Conservation (phyloP, 345 rosid species). For the Capsella bursapastoris region DNA sequence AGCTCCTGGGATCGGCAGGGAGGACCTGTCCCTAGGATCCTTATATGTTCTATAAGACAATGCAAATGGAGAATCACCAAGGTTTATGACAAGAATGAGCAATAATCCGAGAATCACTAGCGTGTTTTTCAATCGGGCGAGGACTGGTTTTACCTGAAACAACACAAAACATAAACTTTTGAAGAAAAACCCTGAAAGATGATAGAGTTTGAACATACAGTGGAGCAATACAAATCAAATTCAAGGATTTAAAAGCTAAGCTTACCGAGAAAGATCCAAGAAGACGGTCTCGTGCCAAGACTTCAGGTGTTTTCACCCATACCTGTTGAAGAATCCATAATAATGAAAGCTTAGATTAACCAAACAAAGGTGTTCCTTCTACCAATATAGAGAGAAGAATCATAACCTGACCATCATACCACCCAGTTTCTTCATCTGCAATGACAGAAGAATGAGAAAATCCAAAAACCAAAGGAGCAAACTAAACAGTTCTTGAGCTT, state of each 20-base stretch:
- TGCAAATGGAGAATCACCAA: constrained; percentile 51
- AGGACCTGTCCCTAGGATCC: constrained; percentile 51
- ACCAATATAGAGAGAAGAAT: not conserved
- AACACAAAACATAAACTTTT: constrained; percentile 15
- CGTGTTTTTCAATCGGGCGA: constrained; percentile 77
- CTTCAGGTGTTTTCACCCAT: constrained; percentile 96
- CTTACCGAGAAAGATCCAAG: constrained; percentile 85
- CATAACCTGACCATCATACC: constrained; percentile 95
- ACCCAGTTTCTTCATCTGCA: constrained; percentile 96
- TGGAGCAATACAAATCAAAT: not conserved
- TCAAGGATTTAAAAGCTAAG: not conserved
- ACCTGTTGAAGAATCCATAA: constrained; percentile 50
- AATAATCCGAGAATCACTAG: constrained; percentile 69
- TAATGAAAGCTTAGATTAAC: not conserved
- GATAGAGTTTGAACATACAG: not conserved
- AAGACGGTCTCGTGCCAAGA: constrained; percentile 90
- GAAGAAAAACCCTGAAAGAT: not conserved
- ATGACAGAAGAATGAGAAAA: constrained; percentile 1
- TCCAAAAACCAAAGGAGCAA: not conserved
- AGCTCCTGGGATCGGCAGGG: constrained; percentile 60
- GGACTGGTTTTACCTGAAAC: constrained; percentile 82
- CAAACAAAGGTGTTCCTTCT: not conserved
- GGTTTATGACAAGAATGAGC: constrained; percentile 59
- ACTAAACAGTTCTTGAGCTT: not conserved
- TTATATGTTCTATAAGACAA: constrained; percentile 41